Evolutionary conservation across 169 alveolate species (phyloP).

Genomic region (Besnoitia besnoiti): DNA sequence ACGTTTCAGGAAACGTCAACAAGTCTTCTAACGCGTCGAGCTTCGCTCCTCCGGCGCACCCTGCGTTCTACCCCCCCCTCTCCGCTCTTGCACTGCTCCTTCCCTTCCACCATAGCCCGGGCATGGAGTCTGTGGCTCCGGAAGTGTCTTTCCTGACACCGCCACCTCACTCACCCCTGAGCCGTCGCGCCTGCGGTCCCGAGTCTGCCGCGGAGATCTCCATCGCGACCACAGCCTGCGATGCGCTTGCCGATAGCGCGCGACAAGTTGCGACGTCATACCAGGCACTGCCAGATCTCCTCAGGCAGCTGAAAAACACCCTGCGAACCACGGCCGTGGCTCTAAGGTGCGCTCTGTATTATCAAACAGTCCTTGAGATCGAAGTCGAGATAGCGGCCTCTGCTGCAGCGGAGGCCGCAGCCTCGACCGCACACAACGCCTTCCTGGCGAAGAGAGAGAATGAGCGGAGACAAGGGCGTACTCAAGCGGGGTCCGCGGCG

Average conservation of each 20-base stretch:
- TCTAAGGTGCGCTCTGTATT: constrained; percentile 52
- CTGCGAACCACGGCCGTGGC: constrained; percentile 58
- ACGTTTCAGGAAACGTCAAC: neutral
- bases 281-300: neutral
- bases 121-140: neutral
- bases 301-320: constrained; percentile 37
- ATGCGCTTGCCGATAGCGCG: no score
- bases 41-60: neutral
- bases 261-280: no score
- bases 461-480: neutral
- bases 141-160: neutral
- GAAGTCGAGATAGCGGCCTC: constrained; percentile 50
- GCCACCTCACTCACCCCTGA: neutral
- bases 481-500: neutral
- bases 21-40: neutral
- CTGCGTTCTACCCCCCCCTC: constrained; percentile 12
- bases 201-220: neutral
- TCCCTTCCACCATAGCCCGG: constrained; percentile 4
- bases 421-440: neutral
- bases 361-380: constrained; percentile 28
- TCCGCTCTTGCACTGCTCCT: neutral
- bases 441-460: neutral
- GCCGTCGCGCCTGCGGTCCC: neutral
- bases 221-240: neutral
- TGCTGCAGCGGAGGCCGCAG: constrained; percentile 58